Conservation (phyloP, 192 early-diverging fungal genomes). For the Entomortierella beljakovae region DNA sequence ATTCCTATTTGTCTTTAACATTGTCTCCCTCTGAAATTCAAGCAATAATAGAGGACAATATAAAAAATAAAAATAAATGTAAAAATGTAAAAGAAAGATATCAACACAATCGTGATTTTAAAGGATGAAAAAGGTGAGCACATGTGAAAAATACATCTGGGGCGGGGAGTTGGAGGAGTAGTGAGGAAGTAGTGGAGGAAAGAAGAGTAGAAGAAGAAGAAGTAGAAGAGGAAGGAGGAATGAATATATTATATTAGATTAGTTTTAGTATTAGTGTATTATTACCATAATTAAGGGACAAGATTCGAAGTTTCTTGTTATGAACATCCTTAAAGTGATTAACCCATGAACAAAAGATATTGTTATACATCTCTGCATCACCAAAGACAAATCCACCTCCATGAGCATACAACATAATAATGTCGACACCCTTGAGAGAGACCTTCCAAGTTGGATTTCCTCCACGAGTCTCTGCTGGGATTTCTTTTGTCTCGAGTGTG, state of each 20-base stretch:
- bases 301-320: conserved; percentile 45
- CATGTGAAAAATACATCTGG: conserved; percentile 6
- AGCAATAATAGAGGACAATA: too few relatives aligned
- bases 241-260: too few relatives aligned
- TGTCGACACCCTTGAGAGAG: conserved; percentile 47
- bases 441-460: conserved; percentile 46
- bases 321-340: conserved; percentile 49
- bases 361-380: conserved; percentile 56
- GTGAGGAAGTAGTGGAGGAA: too few relatives aligned
- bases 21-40: too few relatives aligned
- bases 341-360: conserved; percentile 54
- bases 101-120: too few relatives aligned
- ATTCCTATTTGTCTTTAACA: too few relatives aligned
- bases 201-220: background rate
- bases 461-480: conserved; percentile 48
- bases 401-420: conserved; percentile 50
- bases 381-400: conserved; percentile 54
- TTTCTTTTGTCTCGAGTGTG: conserved; percentile 51
- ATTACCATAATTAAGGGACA: conserved; percentile 49
- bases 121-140: too few relatives aligned
- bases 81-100: too few relatives aligned
- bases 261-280: too few relatives aligned
- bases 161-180: background rate
- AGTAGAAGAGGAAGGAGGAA: background rate
- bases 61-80: too few relatives aligned